These are phyloP conservation scores for Groenewaldozyma sp. DNA, from an alignment of 1,139 yeast genomes.

Conservation along the genomic window DNA sequence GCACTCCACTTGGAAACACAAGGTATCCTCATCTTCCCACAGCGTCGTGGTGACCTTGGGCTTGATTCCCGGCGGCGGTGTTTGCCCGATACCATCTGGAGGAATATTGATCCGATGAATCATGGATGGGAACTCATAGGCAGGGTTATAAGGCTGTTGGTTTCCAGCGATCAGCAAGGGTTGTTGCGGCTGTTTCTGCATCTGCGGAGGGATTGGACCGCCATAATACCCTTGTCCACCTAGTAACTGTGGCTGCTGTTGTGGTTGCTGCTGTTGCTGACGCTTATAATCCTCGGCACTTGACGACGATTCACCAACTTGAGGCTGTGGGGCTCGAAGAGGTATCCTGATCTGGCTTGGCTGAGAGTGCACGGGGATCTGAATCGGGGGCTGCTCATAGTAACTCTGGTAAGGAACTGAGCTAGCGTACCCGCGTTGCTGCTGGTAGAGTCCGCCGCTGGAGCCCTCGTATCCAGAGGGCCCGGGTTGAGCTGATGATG, in stretches of 20 bases:
- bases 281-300: neutral
- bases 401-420: no score
- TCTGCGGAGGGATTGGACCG: neutral
- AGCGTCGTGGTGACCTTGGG: conserved; percentile 86
- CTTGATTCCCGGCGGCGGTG: conserved; percentile 45
- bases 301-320: neutral
- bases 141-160: conserved; percentile 12
- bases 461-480: no score
- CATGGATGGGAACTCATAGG: conserved; percentile 28
- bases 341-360: no score
- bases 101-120: conserved; percentile 19
- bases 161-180: neutral
- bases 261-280: conserved; percentile 3
- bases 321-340: no score
- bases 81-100: conserved; percentile 32
- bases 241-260: neutral
- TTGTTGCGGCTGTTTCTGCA: neutral
- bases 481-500: no score
- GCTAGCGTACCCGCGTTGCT: no score
- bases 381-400: no score
- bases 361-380: no score
- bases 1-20: conserved; percentile 91
- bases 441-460: no score
- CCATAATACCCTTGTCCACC: neutral
- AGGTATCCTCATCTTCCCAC: conserved; percentile 94